Conservation (phyloP, 768 basidiomycete genomes). For the Pleurotus sapidus region DNA sequence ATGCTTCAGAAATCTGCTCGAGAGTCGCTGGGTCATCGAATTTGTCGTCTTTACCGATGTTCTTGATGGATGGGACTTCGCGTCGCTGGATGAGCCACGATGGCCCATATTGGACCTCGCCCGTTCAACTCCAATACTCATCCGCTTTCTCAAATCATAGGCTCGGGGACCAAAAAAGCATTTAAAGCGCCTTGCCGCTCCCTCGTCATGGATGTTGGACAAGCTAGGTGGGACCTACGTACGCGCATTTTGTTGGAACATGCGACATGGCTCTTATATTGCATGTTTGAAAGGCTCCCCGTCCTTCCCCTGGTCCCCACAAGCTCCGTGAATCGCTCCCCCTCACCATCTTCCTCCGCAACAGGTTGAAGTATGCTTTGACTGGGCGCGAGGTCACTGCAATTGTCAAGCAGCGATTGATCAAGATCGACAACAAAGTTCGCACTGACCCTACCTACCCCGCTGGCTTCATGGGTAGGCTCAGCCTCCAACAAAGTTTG, state of each 20-base stretch:
- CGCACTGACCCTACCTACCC: conserved; percentile 97
- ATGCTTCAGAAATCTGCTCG: not conserved
- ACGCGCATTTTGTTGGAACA: conserved; percentile 27
- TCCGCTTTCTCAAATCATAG: conserved; percentile 37
- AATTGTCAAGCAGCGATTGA: conserved; percentile 93
- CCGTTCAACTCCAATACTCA: conserved; percentile 18
- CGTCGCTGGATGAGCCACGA: conserved; percentile 36
- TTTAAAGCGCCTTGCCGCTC: conserved; percentile 95
- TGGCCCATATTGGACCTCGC: not conserved
- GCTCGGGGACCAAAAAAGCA: conserved; percentile 99
- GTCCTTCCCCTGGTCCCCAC: conserved; percentile 98
- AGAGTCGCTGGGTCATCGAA: conserved; percentile 7
- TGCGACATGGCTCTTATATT: conserved; percentile 7
- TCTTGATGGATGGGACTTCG: conserved; percentile 28
- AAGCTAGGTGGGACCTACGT: conserved; percentile 96
- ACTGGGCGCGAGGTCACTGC: conserved; percentile 94
- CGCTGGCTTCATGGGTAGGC: conserved; percentile 93
- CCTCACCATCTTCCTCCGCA: conserved; percentile 95
- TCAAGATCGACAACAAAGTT: conserved; percentile 99
- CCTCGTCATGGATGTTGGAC: conserved; percentile 99
- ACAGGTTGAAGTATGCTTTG: conserved; percentile 98
- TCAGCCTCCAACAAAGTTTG: not conserved
- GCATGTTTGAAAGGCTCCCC: conserved; percentile 66
- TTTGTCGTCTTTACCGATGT: conserved; percentile 21
- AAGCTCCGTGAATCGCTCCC: conserved; percentile 98